phyloP scores from a whole-genome alignment of 345 rosid species.

The Lumnitzera littorea region DNA sequence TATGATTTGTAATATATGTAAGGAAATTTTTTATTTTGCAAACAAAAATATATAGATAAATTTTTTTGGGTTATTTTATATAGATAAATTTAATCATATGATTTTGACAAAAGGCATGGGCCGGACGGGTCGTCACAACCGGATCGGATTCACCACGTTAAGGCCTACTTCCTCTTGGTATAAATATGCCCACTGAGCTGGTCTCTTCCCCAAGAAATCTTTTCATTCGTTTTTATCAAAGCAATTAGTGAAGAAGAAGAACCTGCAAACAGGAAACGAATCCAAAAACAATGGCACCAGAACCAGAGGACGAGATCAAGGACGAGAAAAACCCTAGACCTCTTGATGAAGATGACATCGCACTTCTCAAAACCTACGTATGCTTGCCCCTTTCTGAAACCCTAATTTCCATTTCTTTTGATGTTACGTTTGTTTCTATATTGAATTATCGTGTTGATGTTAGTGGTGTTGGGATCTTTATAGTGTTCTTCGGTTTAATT shows the following conservation, averaged over 20 bases:
- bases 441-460: too few species aligned
- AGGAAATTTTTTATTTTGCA: too few species aligned
- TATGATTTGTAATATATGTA: too few species aligned
- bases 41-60: too few species aligned
- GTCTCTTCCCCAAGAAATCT: slow-evolving; percentile 9
- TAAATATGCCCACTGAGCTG: neutral
- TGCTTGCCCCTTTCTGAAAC: neutral
- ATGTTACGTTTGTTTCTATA: neutral
- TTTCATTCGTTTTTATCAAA: neutral
- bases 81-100: too few species aligned
- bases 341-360: slow-evolving; percentile 86
- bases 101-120: neutral
- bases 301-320: slow-evolving; percentile 50
- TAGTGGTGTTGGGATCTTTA: too few species aligned
- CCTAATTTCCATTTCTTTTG: neutral
- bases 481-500: too few species aligned
- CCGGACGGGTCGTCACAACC: neutral
- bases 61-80: too few species aligned
- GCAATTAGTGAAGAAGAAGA: neutral
- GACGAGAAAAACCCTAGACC: slow-evolving; percentile 92
- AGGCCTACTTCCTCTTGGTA: too few species aligned
- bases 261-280: neutral
- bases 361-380: slow-evolving; percentile 92
- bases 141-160: too few species aligned
- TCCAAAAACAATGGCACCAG: slow-evolving; percentile 25